Conservation (phyloP, 192 early-diverging fungal species). For the Backusella australiensis region DNA sequence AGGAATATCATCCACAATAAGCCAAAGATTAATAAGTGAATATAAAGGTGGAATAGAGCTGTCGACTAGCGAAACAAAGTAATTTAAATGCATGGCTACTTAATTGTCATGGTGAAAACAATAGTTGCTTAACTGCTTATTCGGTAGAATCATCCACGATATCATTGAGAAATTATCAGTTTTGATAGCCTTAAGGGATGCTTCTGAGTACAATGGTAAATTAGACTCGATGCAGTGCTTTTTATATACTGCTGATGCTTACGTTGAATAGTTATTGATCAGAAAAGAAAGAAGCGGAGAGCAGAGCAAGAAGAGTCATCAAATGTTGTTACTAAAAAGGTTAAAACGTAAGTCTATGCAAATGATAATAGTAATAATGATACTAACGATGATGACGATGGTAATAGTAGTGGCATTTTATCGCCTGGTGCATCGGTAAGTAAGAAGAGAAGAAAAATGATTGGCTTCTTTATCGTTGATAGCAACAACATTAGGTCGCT, state of each 20-base stretch:
- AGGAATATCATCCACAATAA: constrained; percentile 11
- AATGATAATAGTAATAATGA: neutral
- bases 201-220: constrained; percentile 19
- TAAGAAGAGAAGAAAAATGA: neutral
- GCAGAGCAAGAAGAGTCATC: constrained; percentile 26
- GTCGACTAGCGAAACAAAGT: constrained; percentile 12
- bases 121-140: neutral
- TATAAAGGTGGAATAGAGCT: constrained; percentile 12
- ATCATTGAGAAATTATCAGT: constrained; percentile 36
- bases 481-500: constrained; percentile 29
- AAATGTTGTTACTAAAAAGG: constrained; percentile 20
- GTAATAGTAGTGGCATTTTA: neutral
- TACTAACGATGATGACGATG: neutral
- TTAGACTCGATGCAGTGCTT: neutral
- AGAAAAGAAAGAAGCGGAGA: constrained; percentile 36
- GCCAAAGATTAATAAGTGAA: neutral
- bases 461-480: neutral
- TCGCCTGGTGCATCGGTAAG: constrained; percentile 5
- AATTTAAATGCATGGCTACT: neutral
- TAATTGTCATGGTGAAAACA: neutral
- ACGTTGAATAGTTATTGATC: constrained; percentile 17
- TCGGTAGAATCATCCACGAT: constrained; percentile 11
- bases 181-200: constrained; percentile 15
- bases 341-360: constrained; percentile 26
- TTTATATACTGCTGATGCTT: neutral